Conservation (phyloP, 768 basidiomycete genomes). For the Boletus bicolor region DNA sequence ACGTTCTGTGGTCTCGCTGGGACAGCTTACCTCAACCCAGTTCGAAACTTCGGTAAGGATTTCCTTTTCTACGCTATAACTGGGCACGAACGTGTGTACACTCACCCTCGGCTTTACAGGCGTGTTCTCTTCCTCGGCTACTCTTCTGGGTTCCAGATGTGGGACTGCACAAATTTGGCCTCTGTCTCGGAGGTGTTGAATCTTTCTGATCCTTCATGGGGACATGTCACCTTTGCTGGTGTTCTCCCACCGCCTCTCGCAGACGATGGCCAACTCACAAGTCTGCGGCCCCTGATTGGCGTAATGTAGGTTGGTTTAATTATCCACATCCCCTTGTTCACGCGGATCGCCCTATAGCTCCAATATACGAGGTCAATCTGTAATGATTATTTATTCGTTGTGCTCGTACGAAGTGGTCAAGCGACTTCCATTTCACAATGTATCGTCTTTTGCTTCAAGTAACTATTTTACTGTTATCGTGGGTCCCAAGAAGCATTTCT, state of each 20-base stretch:
- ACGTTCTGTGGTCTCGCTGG: constrained; percentile 34
- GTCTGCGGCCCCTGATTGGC: constrained; percentile 36
- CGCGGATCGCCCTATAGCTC: too few species aligned
- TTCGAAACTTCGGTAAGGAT: constrained; percentile 20
- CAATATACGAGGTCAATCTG: too few species aligned
- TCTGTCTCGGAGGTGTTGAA: constrained; percentile 54
- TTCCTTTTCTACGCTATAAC: neutral
- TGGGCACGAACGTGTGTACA: neutral
- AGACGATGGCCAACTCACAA: constrained; percentile 29
- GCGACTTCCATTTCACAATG: constrained; percentile 32
- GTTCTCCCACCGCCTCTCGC: constrained; percentile 36
- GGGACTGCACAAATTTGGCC: constrained; percentile 57
- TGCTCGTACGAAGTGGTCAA: too few species aligned
- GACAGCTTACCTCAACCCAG: constrained; percentile 23
- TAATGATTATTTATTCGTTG: too few species aligned
- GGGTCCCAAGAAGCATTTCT: constrained; percentile 25
- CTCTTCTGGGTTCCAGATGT: constrained; percentile 50
- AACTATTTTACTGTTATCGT: constrained; percentile 56
- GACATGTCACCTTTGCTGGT: constrained; percentile 36
- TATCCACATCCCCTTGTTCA: neutral
- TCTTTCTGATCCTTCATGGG: constrained; percentile 36
- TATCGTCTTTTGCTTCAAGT: constrained; percentile 26
- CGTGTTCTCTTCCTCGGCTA: constrained; percentile 55
- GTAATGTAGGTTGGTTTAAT: constrained; percentile 29
- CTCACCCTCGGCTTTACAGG: constrained; percentile 23